phyloP scores from a whole-genome alignment of 257 asterid species.

The Craterostigma plantagineum region DNA sequence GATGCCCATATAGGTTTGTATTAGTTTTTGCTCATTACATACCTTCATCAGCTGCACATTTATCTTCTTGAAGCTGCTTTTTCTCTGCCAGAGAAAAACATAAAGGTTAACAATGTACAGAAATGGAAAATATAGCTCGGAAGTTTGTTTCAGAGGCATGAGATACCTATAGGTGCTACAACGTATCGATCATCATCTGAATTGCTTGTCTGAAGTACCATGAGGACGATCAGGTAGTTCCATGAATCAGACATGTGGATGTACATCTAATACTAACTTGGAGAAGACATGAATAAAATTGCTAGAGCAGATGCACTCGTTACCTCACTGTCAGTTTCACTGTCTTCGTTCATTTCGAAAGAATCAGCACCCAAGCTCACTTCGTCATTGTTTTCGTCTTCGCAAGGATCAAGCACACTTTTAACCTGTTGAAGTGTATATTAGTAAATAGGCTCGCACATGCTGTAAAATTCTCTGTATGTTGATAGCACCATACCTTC shows the following conservation, averaged over 20 bases:
- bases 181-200: slow-evolving; percentile 61
- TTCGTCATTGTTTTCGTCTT: slow-evolving; percentile 58
- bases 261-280: no score
- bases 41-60: slow-evolving; percentile 45
- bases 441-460: slow-evolving; percentile 6
- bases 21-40: slow-evolving; percentile 1
- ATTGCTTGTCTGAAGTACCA: slow-evolving; percentile 36
- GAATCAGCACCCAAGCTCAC: slow-evolving; percentile 60
- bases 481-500: slow-evolving; percentile 31
- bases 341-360: slow-evolving; percentile 25
- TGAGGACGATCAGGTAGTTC: no score
- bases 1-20: slow-evolving; percentile 1
- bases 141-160: background rate
- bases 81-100: slow-evolving; percentile 21
- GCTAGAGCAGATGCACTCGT: slow-evolving; percentile 1
- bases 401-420: slow-evolving; percentile 89
- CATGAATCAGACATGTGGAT: no score
- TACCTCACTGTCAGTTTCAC: slow-evolving; percentile 72
- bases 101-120: slow-evolving; percentile 5
- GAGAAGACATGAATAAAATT: no score
- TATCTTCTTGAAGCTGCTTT: slow-evolving; percentile 19
- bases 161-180: slow-evolving; percentile 53
- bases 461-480: slow-evolving; percentile 5
- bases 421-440: slow-evolving; percentile 41
- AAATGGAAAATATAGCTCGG: slow-evolving; percentile 2